Conservation (phyloP, 2,329 filamentous ascomycete species). For the Xylariales sp. region DNA sequence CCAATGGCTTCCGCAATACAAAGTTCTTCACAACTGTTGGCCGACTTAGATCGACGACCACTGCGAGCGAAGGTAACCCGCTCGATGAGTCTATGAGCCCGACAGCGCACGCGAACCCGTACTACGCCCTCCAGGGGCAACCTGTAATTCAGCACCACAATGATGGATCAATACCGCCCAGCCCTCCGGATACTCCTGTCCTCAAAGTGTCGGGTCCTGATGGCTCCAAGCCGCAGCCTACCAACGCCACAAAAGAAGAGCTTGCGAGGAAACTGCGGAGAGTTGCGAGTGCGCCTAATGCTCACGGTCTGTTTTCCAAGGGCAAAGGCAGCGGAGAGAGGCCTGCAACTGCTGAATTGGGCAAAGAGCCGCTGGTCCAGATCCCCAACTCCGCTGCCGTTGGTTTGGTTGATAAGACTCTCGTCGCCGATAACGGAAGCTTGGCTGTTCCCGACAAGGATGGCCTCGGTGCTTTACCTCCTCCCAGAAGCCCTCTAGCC, state of each 20-base stretch:
- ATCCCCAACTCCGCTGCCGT: slow-evolving; percentile 47
- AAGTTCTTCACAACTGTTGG: slow-evolving; percentile 84
- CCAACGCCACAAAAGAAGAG: slow-evolving; percentile 84
- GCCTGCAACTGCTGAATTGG: slow-evolving; percentile 79
- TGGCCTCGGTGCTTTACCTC: slow-evolving; percentile 57
- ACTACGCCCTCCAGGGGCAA: slow-evolving; percentile 94
- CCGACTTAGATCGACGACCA: slow-evolving; percentile 83
- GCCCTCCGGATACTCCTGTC: slow-evolving; percentile 83
- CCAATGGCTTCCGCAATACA: slow-evolving; percentile 67
- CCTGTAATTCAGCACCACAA: slow-evolving; percentile 93
- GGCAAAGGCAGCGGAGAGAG: slow-evolving; percentile 57
- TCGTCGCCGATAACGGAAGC: slow-evolving; percentile 31
- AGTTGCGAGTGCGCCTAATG: slow-evolving; percentile 95
- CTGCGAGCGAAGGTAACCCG: slow-evolving; percentile 87
- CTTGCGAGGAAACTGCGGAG: slow-evolving; percentile 86
- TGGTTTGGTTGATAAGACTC: slow-evolving; percentile 40
- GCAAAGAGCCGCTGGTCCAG: slow-evolving; percentile 71
- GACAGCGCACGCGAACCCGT: slow-evolving; percentile 91
- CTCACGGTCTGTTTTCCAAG: slow-evolving; percentile 79
- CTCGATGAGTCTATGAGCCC: slow-evolving; percentile 87
- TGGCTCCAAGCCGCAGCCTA: slow-evolving; percentile 62
- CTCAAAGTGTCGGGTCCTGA: slow-evolving; percentile 68
- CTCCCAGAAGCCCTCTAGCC: slow-evolving; percentile 64
- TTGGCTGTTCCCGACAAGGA: slow-evolving; percentile 42
- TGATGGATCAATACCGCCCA: slow-evolving; percentile 86